Evolutionary conservation across 2,329 filamentous ascomycete genomes (phyloP).

Genomic region (Epichloe uncinata): DNA sequence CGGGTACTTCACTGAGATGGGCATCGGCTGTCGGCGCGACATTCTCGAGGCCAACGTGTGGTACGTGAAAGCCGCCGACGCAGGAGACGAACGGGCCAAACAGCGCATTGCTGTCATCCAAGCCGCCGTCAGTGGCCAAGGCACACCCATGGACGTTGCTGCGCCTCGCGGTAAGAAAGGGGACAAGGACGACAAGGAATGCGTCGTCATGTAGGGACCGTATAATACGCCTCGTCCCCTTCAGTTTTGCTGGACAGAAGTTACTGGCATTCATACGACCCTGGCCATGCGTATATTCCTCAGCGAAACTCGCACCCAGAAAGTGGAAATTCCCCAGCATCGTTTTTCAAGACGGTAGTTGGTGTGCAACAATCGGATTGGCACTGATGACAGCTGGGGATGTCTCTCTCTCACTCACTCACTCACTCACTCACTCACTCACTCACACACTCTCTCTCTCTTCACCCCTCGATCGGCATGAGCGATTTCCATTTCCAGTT

Average conservation of each 20-base stretch:
- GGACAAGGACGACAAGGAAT: slow-evolving; percentile 44
- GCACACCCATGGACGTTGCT: slow-evolving; percentile 42
- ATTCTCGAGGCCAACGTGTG: slow-evolving; percentile 95
- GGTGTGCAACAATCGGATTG: too few relatives aligned
- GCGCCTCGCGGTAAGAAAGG: slow-evolving; percentile 40
- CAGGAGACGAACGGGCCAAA: slow-evolving; percentile 80
- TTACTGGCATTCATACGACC: neutral
- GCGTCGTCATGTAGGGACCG: slow-evolving; percentile 38
- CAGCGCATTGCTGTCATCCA: slow-evolving; percentile 77
- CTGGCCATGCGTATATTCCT: neutral
- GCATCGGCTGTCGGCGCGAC: slow-evolving; percentile 87
- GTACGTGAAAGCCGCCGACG: slow-evolving; percentile 92
- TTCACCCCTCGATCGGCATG: too few relatives aligned
- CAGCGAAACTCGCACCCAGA: too few relatives aligned
- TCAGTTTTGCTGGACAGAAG: neutral
- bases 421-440: too few relatives aligned
- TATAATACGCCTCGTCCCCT: neutral
- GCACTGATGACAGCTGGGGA: too few relatives aligned
- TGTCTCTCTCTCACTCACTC: too few relatives aligned
- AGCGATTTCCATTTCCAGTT: too few relatives aligned
- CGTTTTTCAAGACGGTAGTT: too few relatives aligned
- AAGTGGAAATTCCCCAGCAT: too few relatives aligned
- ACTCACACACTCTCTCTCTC: too few relatives aligned
- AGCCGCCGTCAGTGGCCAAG: slow-evolving; percentile 54
- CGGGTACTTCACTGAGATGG: slow-evolving; percentile 97